Conservation (phyloP, 2,329 filamentous ascomycete genomes). For the Hypoxylon sp. region DNA sequence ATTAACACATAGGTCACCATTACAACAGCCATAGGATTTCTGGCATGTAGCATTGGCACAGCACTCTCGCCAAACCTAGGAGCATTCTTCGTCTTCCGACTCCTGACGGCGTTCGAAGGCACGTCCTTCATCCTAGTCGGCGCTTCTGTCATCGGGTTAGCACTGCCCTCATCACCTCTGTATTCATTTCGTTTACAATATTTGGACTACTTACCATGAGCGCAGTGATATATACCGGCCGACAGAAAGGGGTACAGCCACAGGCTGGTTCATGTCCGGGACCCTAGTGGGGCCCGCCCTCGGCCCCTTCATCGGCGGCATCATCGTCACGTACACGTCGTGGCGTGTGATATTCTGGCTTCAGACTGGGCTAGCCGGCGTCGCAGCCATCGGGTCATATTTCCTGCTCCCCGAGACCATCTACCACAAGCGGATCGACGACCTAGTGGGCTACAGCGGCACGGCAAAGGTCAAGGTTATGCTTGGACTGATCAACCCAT, state of each 20-base stretch:
- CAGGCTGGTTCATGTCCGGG: conserved; percentile 80
- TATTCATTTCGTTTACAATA: background rate
- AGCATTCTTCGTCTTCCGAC: conserved; percentile 80
- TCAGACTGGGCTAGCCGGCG: conserved; percentile 76
- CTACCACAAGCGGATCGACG: conserved; percentile 72
- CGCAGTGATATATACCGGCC: conserved; percentile 72
- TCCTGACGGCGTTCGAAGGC: conserved; percentile 81
- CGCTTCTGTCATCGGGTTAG: conserved; percentile 74
- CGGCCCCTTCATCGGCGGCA: conserved; percentile 79
- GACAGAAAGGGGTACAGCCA: conserved; percentile 78
- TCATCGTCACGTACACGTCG: conserved; percentile 80
- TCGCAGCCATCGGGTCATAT: conserved; percentile 71
- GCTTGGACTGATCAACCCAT: conserved; percentile 75
- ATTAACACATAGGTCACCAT: conserved; percentile 65
- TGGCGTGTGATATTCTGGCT: conserved; percentile 87
- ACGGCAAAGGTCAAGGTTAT: conserved; percentile 68
- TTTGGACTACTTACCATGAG: conserved; percentile 19
- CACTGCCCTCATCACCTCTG: conserved; percentile 15
- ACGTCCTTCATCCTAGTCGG: conserved; percentile 82
- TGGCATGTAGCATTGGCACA: conserved; percentile 78
- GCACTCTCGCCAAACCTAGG: conserved; percentile 79
- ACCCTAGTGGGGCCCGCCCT: conserved; percentile 80
- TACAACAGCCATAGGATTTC: conserved; percentile 73
- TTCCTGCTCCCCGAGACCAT: conserved; percentile 82
- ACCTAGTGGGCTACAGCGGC: conserved; percentile 69